phyloP scores from a whole-genome alignment of 1,284 basidiomycete species.

The Cerrena zonata region DNA sequence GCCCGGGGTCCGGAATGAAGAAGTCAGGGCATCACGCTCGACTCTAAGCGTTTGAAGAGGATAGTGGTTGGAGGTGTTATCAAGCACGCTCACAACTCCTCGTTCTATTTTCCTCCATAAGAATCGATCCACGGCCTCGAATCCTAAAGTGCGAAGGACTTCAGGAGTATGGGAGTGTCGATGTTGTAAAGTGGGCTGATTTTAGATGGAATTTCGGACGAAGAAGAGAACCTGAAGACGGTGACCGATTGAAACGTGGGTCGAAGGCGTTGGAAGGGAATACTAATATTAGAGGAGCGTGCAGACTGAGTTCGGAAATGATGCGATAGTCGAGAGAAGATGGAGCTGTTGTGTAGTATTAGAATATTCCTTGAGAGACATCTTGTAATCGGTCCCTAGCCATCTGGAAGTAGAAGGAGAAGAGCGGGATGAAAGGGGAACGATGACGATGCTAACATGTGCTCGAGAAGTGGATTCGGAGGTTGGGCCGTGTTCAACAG shows the following conservation, averaged over 20 bases:
- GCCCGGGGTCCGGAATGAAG: neutral
- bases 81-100: slow-evolving; percentile 30
- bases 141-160: slow-evolving; percentile 47
- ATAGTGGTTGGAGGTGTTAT: neutral
- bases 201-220: slow-evolving; percentile 10
- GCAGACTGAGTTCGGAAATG: slow-evolving; percentile 44
- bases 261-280: slow-evolving; percentile 31
- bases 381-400: neutral
- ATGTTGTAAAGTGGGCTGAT: slow-evolving; percentile 42
- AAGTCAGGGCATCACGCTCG: slow-evolving; percentile 1
- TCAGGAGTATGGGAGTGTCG: slow-evolving; percentile 58
- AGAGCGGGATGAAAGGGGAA: slow-evolving; percentile 46
- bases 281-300: slow-evolving; percentile 54
- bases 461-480: slow-evolving; percentile 45
- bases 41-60: slow-evolving; percentile 14
- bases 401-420: slow-evolving; percentile 35
- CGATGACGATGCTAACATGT: slow-evolving; percentile 45
- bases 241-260: slow-evolving; percentile 17
- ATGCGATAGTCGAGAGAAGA: slow-evolving; percentile 38
- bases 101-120: slow-evolving; percentile 65
- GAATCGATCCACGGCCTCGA: slow-evolving; percentile 65
- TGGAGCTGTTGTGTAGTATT: slow-evolving; percentile 21
- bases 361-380: neutral
- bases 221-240: slow-evolving; percentile 3
- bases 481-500: slow-evolving; percentile 45